These are phyloP conservation scores for Rhododendron griersonianum DNA, from an alignment of 148 eudicot species.

Conservation along the genomic window DNA sequence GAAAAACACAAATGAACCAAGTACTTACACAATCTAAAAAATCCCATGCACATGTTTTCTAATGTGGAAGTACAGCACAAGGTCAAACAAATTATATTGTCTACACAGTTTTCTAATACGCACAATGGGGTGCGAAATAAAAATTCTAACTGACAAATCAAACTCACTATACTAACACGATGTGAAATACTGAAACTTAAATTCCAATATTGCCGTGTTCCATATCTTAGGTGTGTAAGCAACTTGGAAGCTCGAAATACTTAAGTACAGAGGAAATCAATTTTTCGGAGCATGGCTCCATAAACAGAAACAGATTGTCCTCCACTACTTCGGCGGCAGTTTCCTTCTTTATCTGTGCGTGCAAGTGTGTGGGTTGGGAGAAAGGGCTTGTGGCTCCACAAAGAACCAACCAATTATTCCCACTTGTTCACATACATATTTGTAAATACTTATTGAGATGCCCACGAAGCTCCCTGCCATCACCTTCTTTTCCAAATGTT, in stretches of 20 bases:
- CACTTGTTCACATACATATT: background rate
- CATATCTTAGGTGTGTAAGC: background rate
- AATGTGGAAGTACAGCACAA: background rate
- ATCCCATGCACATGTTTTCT: background rate
- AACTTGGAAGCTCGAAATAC: background rate
- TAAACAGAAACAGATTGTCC: background rate
- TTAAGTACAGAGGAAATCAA: background rate
- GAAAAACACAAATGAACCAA: background rate
- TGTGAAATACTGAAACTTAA: background rate
- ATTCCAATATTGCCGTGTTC: background rate
- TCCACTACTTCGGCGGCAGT: background rate
- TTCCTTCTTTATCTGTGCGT: background rate
- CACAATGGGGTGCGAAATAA: background rate
- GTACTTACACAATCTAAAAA: background rate
- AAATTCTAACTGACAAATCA: background rate
- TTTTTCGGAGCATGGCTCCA: background rate
- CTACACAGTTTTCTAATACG: background rate
- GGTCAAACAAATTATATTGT: background rate
- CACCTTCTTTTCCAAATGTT: background rate
- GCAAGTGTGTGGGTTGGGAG: background rate
- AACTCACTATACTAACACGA: background rate
- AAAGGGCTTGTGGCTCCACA: background rate
- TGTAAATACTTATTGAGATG: background rate
- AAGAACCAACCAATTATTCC: background rate
- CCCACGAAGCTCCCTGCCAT: background rate